Conservation (phyloP, 2,329 filamentous ascomycete genomes). For the Chrysosporium queenslandicum region DNA sequence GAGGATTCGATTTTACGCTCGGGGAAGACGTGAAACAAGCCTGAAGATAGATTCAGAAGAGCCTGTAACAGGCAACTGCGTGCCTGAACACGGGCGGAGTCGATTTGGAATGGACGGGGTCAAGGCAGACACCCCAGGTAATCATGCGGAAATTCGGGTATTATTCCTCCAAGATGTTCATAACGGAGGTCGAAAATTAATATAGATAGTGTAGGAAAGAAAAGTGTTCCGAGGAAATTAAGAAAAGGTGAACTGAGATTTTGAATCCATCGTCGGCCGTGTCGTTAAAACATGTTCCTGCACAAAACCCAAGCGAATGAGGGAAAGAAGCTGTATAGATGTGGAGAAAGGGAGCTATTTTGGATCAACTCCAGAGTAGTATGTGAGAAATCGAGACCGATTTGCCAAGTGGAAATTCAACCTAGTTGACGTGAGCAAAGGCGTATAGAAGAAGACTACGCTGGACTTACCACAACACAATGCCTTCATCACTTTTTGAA, state of each 20-base stretch:
- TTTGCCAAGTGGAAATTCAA: background rate
- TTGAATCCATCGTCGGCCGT: slow-evolving; percentile 16
- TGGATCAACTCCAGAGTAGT: slow-evolving; percentile 7
- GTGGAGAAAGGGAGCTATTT: slow-evolving; percentile 5
- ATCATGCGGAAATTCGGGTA: slow-evolving; percentile 1
- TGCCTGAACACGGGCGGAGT: background rate
- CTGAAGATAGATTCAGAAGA: background rate
- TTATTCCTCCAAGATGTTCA: slow-evolving; percentile 7
- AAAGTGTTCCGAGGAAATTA: background rate
- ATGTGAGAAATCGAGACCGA: background rate
- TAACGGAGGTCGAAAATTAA: slow-evolving; percentile 8
- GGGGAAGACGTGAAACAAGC: background rate
- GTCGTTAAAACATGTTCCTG: slow-evolving; percentile 16
- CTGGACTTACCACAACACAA: slow-evolving; percentile 67
- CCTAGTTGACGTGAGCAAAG: background rate
- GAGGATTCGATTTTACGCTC: background rate
- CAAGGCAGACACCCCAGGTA: background rate
- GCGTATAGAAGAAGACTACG: background rate
- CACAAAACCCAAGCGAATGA: slow-evolving; percentile 12
- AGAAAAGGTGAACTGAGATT: slow-evolving; percentile 5
- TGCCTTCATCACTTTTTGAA: slow-evolving; percentile 87
- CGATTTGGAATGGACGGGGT: background rate
- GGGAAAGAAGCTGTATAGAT: slow-evolving; percentile 6
- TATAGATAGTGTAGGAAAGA: slow-evolving; percentile 7
- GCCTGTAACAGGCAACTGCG: background rate